Evolutionary conservation across 2,329 filamentous ascomycete genomes (phyloP), one percentile per base, ranked within the genome.

Genomic region (Pseudogymnoascus sp.): DNA sequence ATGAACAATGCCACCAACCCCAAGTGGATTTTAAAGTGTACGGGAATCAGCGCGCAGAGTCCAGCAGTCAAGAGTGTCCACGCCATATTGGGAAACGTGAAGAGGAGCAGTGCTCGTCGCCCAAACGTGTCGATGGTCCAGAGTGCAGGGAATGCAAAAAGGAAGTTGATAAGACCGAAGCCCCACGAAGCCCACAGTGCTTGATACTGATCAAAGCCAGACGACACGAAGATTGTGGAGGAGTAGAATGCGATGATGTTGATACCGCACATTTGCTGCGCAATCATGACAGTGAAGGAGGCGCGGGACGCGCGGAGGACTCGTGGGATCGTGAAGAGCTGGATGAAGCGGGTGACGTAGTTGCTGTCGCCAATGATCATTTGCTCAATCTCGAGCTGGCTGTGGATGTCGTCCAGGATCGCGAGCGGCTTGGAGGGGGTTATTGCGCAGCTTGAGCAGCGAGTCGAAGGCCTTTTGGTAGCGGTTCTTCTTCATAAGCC

Each of bases 241-340:
- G 83, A 87, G 74, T 91, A 91, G 72, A 91, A 91, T 1, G 87
- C 85, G 61, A 90, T 87, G 61, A 90, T 88, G 62, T 80, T 81
- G 68, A 81, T 66, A 35, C 65, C 65, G 28, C 58, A 65, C 58
- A 65, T 69, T 18, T 65, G 63, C 33, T 65, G 63, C 1, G 62
- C 65, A 5, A 68, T 85, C 90, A 96, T 96, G 68, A 93, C 89
- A 1, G 85, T 85, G 67, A 87, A 89, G 0, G 89, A 87, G 1
- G 90, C 90, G 21, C 89, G 79, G 4, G 86, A 92, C 2, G 91
- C 91, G 35, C 87, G 82, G 9, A 87, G 82, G 5, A 88, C 78
- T 35, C 88, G 83, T 2, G 88, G 85, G 60, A 90, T 80, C 5
- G 84, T 88, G 70, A 90, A 88, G 1, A 87, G 78, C 70, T 90